phyloP scores from a whole-genome alignment of 2,329 filamentous ascomycete species.

The Pezicula rhizophila region DNA sequence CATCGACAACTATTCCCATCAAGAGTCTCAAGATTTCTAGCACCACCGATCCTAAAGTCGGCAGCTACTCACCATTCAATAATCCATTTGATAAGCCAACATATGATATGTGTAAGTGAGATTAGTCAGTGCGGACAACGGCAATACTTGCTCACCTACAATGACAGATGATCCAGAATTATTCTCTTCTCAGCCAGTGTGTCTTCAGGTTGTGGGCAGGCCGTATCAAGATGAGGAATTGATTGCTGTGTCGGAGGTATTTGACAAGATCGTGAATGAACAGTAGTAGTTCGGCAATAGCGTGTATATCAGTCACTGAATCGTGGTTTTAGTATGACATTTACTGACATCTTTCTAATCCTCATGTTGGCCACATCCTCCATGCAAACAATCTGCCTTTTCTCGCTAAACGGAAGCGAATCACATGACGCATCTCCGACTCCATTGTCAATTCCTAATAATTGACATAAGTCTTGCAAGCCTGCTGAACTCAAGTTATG shows the following conservation, averaged over 20 bases:
- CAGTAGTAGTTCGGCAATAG: too few relatives aligned
- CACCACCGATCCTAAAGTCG: slow-evolving; percentile 10
- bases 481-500: too few relatives aligned
- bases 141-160: neutral
- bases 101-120: slow-evolving; percentile 6
- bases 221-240: slow-evolving; percentile 9
- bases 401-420: too few relatives aligned
- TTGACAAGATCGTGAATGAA: slow-evolving; percentile 7
- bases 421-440: too few relatives aligned
- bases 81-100: slow-evolving; percentile 10
- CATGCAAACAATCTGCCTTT: too few relatives aligned
- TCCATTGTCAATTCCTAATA: too few relatives aligned
- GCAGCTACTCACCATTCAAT: neutral
- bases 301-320: too few relatives aligned
- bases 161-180: slow-evolving; percentile 4
- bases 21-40: slow-evolving; percentile 6
- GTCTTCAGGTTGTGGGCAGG: slow-evolving; percentile 4
- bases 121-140: neutral
- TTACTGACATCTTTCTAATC: too few relatives aligned
- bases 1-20: slow-evolving; percentile 1
- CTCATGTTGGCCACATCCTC: too few relatives aligned
- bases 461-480: too few relatives aligned
- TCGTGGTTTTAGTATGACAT: too few relatives aligned
- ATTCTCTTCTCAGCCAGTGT: slow-evolving; percentile 3
- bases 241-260: slow-evolving; percentile 27